Conservation (phyloP, 495 filamentous ascomycete genomes). For the Xylaria nigripes region DNA sequence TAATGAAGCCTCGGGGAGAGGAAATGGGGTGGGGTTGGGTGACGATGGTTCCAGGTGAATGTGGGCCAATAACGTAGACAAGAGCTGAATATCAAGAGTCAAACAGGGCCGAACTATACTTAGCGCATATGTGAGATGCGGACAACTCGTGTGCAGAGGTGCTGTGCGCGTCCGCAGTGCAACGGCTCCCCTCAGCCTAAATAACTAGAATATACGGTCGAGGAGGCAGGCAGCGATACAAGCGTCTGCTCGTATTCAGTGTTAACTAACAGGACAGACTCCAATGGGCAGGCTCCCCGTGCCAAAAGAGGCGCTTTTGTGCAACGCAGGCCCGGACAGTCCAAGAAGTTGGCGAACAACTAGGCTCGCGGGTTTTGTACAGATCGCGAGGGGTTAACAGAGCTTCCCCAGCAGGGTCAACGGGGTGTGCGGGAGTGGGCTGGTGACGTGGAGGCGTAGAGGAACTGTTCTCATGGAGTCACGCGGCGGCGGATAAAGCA, state of each 20-base stretch:
- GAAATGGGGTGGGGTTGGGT: constrained; percentile 14
- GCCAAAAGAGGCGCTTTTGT: constrained; percentile 36
- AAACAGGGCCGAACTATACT: constrained; percentile 19
- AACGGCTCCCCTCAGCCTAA: constrained; percentile 23
- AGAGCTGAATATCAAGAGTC: constrained; percentile 20
- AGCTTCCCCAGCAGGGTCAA: constrained; percentile 11
- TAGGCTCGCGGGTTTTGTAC: constrained; percentile 24
- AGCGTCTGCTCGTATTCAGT: constrained; percentile 28
- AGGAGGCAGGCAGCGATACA: constrained; percentile 9
- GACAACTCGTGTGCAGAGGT: constrained; percentile 22
- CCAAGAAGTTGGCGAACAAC: constrained; percentile 21
- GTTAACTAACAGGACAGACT: constrained; percentile 23
- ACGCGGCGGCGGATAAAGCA: constrained; percentile 42
- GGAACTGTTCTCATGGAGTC: constrained; percentile 31
- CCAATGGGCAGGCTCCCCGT: constrained; percentile 41
- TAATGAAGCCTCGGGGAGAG: constrained; percentile 7
- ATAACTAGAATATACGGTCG: constrained; percentile 19
- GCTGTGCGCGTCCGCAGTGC: constrained; percentile 30
- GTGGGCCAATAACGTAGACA: constrained; percentile 21
- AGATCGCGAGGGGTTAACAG: constrained; percentile 30
- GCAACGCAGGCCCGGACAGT: constrained; percentile 29
- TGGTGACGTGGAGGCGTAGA: constrained; percentile 26
- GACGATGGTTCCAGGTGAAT: constrained; percentile 16
- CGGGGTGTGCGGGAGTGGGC: constrained; percentile 18
- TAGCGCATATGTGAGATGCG: constrained; percentile 26